A percentile compares a stretch with the other conserved stretches of the same genome.
These are phyloP conservation scores for Polytrichum commune DNA, from an alignment of 225 moss, liverwort and hornwort genomes.

Conservation along the genomic window DNA sequence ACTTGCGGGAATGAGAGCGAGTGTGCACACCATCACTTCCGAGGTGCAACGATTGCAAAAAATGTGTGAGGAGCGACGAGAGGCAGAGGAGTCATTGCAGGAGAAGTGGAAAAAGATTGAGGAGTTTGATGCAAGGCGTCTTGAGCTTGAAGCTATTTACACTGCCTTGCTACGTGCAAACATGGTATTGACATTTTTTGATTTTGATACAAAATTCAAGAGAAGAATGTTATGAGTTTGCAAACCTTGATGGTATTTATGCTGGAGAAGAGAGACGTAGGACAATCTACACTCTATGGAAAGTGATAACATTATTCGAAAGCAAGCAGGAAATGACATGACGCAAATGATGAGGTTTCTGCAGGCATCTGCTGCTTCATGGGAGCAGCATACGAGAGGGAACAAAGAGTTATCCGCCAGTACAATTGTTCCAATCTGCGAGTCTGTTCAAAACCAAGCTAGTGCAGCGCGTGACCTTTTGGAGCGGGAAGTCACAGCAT, in stretches of 20 bases:
- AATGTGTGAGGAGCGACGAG: slow-evolving; percentile 93
- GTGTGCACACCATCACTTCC: slow-evolving; percentile 70
- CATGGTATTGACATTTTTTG: slow-evolving; percentile 38
- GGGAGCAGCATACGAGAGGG: slow-evolving; percentile 88
- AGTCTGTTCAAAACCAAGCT: slow-evolving; percentile 79
- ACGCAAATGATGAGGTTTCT: slow-evolving; percentile 11
- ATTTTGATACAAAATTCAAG: not conserved
- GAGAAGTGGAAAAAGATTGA: slow-evolving; percentile 98
- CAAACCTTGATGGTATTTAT: too few relatives aligned
- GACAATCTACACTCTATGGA: too few relatives aligned
- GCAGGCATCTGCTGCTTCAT: slow-evolving; percentile 84
- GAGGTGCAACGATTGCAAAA: slow-evolving; percentile 89
- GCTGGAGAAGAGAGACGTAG: too few relatives aligned
- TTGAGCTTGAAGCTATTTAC: slow-evolving; percentile 85
- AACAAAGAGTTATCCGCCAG: slow-evolving; percentile 78
- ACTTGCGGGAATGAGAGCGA: slow-evolving; percentile 90
- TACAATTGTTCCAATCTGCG: slow-evolving; percentile 84
- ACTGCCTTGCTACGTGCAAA: slow-evolving; percentile 85
- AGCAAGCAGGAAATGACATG: slow-evolving; percentile 1
- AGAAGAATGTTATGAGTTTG: not conserved
- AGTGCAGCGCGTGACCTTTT: slow-evolving; percentile 74
- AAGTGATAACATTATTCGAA: too few relatives aligned
- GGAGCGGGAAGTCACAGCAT: slow-evolving; percentile 85
- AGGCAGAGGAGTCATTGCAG: slow-evolving; percentile 87
- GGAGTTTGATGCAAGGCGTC: slow-evolving; percentile 88